Base-by-base conservation (phyloP, 176 grass and related monocot genomes). In the Musa troglodytarum region DNA sequence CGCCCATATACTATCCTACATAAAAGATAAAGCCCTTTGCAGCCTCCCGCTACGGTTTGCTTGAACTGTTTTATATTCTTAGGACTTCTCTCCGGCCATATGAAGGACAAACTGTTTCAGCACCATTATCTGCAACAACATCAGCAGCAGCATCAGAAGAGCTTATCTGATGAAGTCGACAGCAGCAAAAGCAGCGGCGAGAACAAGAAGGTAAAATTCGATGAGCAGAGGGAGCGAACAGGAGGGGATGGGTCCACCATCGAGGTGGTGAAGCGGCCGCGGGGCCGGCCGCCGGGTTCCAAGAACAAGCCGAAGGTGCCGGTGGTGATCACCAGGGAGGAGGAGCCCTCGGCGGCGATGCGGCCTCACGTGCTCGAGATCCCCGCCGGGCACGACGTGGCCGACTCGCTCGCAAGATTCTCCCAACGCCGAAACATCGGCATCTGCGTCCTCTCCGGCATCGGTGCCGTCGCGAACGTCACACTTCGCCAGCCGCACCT, bases 331-430 rank as follows among this genome's bases (percentile, higher is more conserved):
- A 91, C 91, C 53, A 82, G 91, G 13, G 96, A 92, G 71, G 80
- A 81, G 1, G 96, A 95, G 22, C 86, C 91, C 0, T 79, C 85
- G 19, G 61, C 88, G 11, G 86, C 88, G 24, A 99, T 99, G 91
- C 90, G 91, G 2, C 91, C 91, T 1, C 96, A 99, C 88, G 86
- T 99, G 49, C 78, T 99, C 77, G 91, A 99, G 88, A 92, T 99
- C 82, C 86, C 96, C 6, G 78, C 75, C 1, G 91, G 96, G 21
- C 81, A 88, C 7, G 96, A 99, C 77, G 87, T 99, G 68, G 74
- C 82, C 25, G 86, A 89, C 53, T 87, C 88, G n/a, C 91, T 99
- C 6, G 70, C 76, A 15, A 72, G 81, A 69, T 99, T 74, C 71
- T 54, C 52, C 51, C 71, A 52, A 22, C 71, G 71, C 12, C 71